Evolutionary conservation across 75 land plant species (phyloP).

Genomic region (Picea glauca): DNA sequence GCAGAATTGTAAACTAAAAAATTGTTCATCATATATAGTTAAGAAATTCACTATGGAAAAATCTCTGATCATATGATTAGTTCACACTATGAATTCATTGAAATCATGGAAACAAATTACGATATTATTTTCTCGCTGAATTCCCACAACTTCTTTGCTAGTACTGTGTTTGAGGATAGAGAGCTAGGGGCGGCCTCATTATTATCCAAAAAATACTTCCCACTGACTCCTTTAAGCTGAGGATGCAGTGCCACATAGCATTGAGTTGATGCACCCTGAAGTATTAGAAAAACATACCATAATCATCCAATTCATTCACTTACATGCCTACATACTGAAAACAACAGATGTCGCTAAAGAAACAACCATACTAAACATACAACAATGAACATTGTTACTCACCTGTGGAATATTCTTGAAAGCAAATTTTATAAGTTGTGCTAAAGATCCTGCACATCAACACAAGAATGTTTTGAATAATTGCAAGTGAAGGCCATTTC

Average conservation of each 20-base stretch:
- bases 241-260: slow-evolving; percentile 79
- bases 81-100: too few species aligned
- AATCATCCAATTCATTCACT: background rate
- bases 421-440: background rate
- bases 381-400: background rate
- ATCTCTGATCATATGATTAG: too few species aligned
- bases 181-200: slow-evolving; percentile 26
- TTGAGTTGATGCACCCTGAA: slow-evolving; percentile 79
- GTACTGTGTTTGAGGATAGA: slow-evolving; percentile 37
- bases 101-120: too few species aligned
- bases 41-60: too few species aligned
- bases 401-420: slow-evolving; percentile 8
- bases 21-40: too few species aligned
- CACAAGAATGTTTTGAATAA: background rate
- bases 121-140: slow-evolving; percentile 32
- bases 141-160: slow-evolving; percentile 67
- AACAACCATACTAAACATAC: background rate
- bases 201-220: slow-evolving; percentile 55
- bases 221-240: slow-evolving; percentile 52
- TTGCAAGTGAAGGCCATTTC: background rate
- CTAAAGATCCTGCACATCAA: background rate
- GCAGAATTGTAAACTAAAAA: too few species aligned
- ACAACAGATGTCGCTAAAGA: background rate
- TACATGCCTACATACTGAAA: background rate
- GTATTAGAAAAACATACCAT: background rate